Conservation (phyloP, 495 filamentous ascomycete species). For the Neurospora sp. region DNA sequence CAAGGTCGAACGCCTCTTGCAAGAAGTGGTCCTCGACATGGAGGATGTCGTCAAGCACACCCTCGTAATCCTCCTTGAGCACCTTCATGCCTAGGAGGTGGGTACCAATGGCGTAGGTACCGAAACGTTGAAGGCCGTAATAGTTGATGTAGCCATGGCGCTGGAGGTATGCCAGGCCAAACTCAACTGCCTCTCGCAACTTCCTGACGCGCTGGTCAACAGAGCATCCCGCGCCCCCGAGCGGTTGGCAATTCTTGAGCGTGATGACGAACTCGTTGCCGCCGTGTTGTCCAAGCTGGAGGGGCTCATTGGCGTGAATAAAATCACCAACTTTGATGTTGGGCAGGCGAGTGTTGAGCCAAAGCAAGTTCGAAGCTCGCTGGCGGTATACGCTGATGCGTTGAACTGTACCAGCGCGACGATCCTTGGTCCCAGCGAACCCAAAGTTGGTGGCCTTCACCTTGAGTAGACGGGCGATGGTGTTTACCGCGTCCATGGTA, state of each 20-base stretch:
- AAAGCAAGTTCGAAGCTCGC: constrained; percentile 49
- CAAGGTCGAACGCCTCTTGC: constrained; percentile 12
- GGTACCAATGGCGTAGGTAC: constrained; percentile 70
- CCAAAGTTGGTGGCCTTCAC: constrained; percentile 60
- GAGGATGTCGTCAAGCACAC: constrained; percentile 65
- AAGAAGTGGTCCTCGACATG: constrained; percentile 32
- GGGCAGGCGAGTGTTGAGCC: constrained; percentile 51
- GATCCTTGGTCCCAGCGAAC: constrained; percentile 91
- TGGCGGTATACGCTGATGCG: constrained; percentile 63
- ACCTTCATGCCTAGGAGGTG: constrained; percentile 75
- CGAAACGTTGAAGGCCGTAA: constrained; percentile 90
- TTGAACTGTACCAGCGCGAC: constrained; percentile 79
- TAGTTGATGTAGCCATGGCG: constrained; percentile 87
- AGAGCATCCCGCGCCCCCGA: constrained; percentile 33
- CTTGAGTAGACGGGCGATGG: constrained; percentile 57
- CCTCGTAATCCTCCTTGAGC: constrained; percentile 68
- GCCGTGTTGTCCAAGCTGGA: constrained; percentile 70
- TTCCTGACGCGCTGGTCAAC: constrained; percentile 28
- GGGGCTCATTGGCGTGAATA: constrained; percentile 52
- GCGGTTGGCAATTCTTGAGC: constrained; percentile 67
- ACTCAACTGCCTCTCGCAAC: constrained; percentile 25
- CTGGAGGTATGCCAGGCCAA: constrained; percentile 43
- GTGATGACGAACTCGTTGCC: constrained; percentile 93
- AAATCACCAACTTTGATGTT: constrained; percentile 67
- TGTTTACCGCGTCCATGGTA: constrained; percentile 83